Base-by-base conservation (phyloP, 2,329 filamentous ascomycete genomes). In the Trichoderma sp. region DNA sequence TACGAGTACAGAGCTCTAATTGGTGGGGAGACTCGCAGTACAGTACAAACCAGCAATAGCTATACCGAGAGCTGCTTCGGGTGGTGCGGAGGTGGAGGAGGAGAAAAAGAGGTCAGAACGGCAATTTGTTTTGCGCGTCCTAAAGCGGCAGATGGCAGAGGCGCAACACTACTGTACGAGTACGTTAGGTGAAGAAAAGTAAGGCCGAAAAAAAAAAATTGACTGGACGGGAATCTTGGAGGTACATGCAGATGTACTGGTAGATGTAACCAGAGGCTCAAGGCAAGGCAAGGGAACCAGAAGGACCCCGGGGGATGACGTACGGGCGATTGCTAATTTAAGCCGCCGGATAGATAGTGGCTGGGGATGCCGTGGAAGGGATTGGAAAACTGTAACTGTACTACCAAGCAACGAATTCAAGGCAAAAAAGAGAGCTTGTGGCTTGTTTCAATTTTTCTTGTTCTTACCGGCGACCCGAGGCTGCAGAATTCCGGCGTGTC, bases 81-180 rank as follows among this genome's bases (percentile, higher is more conserved):
- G 58, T 71, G 36, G 68, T 57, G 68, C 68, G 68, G 68, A 71
- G 68, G 60, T 63, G 58, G 68, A 63, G 47, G 65, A 57, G 36
- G 66, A 70, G 30, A 30, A 56, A 56, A 69, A 39, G 28, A 70
- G 66, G 66, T 34, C 36, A 70, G 66, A 21, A 69, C 53, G 66
- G 66, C 66, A 60, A 61, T 69, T 26, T 69, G 18, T 51, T 69
- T 60, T 69, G 36, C 66, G 66, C 58, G 66, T 30, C 56, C 66
- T 12, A 62, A 70, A 15, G 56, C 39, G 57, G 66, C 24, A 53
- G 43, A 70, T 28, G n/a, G 39, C 66, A 70, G 57, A 51, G 66
- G 66, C 66, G 60, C 60, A 70, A 32, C 39, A 61, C 47, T 68
- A 68, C 34, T 57, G 65, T 58, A 68, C 28, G 32, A 34, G 39